Evolutionary conservation across 1,284 basidiomycete genomes (phyloP), one percentile per base, ranked within the genome.

Genomic region (Sporisorium sorghi): DNA sequence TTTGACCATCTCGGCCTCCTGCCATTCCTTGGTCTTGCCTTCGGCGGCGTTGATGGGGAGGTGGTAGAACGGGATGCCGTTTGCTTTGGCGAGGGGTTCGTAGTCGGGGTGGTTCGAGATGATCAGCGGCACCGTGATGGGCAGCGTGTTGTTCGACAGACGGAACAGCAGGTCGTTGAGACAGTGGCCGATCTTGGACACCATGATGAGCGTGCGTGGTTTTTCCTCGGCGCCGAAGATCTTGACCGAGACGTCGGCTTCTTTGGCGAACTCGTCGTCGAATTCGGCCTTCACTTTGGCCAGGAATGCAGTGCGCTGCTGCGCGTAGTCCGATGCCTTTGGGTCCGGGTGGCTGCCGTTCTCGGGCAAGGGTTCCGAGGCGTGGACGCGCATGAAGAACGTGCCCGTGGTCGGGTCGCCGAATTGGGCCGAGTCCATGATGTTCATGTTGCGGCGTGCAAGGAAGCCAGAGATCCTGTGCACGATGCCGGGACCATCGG

Each of bases 311-410:
- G 39, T 12, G 24, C 71, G 60, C 30, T 70, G 63, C 43, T 65
- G 65, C 15, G 68, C 58, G 28, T 73, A 69, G 28, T 69, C 69
- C 14, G 68, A 12, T 7, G 57, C 58, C 4, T 43, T 51, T 1
- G 73, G 69, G 30, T 72, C 64, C 5, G 68, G 64, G 26, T 64
- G 57, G 8, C 57, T 40, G 23, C 73, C 73, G 35, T 60, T 55
- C 12, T 66, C 67, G 17, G 73, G 66, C 5, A 64, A 44, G 11
- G 73, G 73, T 21, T 73, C 67, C 9, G 64, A 73, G n/a, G 81
- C 78, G 46, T 82, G 80, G 11, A 83, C 78, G 28, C 82, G 73
- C 82, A 84, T 83, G 58, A 84, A 84, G 74, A 84, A 84, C n/a
- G 68, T 70, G 4, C 66, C 64, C 3, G 81, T 82, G n/a, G 64